Conservation (phyloP, 306 rosid genomes). For the Oemleria cerasiformis region DNA sequence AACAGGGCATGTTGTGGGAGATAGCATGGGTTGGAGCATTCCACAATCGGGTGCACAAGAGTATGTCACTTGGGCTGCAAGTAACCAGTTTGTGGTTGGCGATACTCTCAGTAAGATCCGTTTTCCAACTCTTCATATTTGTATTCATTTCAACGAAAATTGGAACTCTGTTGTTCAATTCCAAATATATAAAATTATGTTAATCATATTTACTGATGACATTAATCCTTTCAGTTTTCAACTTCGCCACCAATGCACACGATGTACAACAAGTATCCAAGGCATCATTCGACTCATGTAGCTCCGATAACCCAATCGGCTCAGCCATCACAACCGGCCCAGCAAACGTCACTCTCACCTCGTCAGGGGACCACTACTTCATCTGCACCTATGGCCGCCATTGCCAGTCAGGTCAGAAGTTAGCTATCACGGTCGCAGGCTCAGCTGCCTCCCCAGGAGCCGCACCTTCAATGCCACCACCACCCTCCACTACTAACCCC, state of each 20-base stretch:
- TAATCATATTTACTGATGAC: no score
- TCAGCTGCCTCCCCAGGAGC: neutral
- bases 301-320: neutral
- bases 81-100: conserved; percentile 23
- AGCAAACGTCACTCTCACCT: neutral
- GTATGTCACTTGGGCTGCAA: conserved; percentile 36
- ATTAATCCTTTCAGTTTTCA: neutral
- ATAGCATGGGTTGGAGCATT: conserved; percentile 24
- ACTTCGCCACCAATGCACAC: conserved; percentile 8
- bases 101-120: conserved; percentile 29
- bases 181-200: no score
- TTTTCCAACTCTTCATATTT: neutral
- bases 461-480: conserved; percentile 1
- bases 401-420: conserved; percentile 34
- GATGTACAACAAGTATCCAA: conserved; percentile 14
- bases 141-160: neutral
- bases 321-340: conserved; percentile 17
- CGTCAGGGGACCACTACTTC: conserved; percentile 24
- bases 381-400: conserved; percentile 27
- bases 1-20: conserved; percentile 41
- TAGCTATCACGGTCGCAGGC: conserved; percentile 15
- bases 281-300: conserved; percentile 11
- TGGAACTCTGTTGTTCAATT: no score
- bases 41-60: conserved; percentile 7
- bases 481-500: neutral